phyloP scores from a whole-genome alignment of 2,329 filamentous ascomycete species.

The Cladophialophora chaetospira region DNA sequence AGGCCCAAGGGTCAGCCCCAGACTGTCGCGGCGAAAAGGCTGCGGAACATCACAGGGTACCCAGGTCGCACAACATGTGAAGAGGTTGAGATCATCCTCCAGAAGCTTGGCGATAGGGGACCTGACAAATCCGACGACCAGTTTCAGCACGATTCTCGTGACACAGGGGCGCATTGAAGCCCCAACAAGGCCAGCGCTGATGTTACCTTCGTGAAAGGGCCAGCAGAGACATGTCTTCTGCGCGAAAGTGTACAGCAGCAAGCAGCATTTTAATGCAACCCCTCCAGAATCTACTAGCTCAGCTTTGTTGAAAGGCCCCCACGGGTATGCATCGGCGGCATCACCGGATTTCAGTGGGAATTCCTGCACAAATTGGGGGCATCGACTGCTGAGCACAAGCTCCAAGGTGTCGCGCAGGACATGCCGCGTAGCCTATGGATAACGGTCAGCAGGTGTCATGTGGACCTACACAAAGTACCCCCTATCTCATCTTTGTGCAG shows the following conservation, averaged over 20 bases:
- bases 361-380: neutral
- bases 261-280: constrained; percentile 4
- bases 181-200: constrained; percentile 10
- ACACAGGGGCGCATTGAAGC: constrained; percentile 26
- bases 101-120: constrained; percentile 2
- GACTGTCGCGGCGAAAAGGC: constrained; percentile 21
- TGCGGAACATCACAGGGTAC: constrained; percentile 27
- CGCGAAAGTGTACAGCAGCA: neutral
- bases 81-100: constrained; percentile 21
- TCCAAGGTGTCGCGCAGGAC: neutral
- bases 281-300: constrained; percentile 4
- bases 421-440: neutral
- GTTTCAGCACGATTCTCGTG: constrained; percentile 14
- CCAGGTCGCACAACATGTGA: constrained; percentile 27
- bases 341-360: neutral
- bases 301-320: neutral
- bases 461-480: constrained; percentile 16
- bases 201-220: constrained; percentile 9
- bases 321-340: neutral
- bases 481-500: constrained; percentile 1
- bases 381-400: neutral
- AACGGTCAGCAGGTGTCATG: neutral
- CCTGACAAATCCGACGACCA: constrained; percentile 28
- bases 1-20: constrained; percentile 23
- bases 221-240: constrained; percentile 13